Base-by-base conservation (phyloP, 257 asterid species). In the Mitragyna speciosa region DNA sequence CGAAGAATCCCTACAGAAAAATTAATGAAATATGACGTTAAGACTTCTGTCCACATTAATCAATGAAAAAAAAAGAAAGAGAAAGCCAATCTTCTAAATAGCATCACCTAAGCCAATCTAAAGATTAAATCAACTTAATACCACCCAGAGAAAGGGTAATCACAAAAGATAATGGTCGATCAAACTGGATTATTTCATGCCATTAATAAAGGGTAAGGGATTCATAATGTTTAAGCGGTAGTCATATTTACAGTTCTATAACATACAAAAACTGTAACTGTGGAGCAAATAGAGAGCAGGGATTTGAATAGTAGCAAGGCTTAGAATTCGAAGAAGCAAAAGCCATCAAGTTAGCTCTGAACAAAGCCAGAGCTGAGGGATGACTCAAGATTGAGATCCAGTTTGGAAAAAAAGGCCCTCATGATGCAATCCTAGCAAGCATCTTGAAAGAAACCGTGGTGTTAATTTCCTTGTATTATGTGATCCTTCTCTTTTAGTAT, bases 1-100 rank as follows among this genome's bases (percentile, higher is more conserved):
- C 79, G 95, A 83, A 81, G 98, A 83, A 31, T 95, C 99, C 90
- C 97, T 91, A 87, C 68, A 47, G 82, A 88, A 84, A 71, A 69
- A 80, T 81, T 33, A 78, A 78, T 49, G 76, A 61, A n/a, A 30
- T 64, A 71, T 24, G 17, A 63, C 74, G 54, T 9, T 16, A 65
- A 73, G 47, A 16, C 43, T 56, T 54, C 36, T 28, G 10, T 45
- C 20, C 28, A 30, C 61, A 61, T 39, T 30, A 28, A 51, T 51
- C 36, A 47, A 58, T 11, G 28, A 64, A 70, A 75, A 20, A 30
- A 19, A 33, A 4, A 28, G 48, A n/a, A n/a, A n/a, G n/a, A n/a
- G n/a, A n/a, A n/a, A n/a, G n/a, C 39, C 10, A 16, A 30, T 12
- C 10, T 49, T 36, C 30, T 67, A 67, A 49, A 61, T 71, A n/a